phyloP scores from a whole-genome alignment of 306 rosid species.

The Pyrus communis region DNA sequence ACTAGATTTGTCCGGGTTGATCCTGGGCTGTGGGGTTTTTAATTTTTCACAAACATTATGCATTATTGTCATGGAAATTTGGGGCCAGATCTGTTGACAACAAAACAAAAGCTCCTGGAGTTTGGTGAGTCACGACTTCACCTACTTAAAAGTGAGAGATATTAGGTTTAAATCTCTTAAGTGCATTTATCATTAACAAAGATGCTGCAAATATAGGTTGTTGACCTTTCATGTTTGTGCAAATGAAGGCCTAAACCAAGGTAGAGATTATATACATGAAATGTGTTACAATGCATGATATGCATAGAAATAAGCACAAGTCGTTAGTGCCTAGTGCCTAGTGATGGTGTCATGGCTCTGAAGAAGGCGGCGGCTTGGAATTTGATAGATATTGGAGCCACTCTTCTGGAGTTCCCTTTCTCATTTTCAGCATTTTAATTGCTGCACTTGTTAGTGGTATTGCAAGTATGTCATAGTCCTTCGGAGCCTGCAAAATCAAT shows the following conservation, averaged over 20 bases:
- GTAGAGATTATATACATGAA: not conserved
- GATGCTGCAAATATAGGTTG: not conserved
- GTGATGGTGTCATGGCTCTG: slow-evolving; percentile 20
- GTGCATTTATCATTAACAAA: not conserved
- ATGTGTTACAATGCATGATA: not conserved
- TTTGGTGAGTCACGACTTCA: no score
- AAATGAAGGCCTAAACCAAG: not conserved
- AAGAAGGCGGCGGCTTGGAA: slow-evolving; percentile 12
- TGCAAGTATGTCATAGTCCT: slow-evolving; percentile 85
- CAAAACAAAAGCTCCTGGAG: no score
- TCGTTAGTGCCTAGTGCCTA: no score
- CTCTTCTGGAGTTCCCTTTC: slow-evolving; percentile 86
- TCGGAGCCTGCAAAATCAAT: slow-evolving; percentile 61
- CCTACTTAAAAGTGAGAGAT: no score
- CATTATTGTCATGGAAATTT: no score
- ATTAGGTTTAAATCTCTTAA: no score
- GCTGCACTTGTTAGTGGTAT: slow-evolving; percentile 88
- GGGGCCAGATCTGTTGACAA: no score
- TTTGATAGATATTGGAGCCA: slow-evolving; percentile 82
- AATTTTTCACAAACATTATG: no score
- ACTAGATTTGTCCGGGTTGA: no score
- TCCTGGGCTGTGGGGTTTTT: no score
- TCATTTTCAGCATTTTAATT: slow-evolving; percentile 50
- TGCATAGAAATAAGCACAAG: no score
- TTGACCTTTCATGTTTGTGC: not conserved